A percentile compares a stretch with the other conserved stretches of the same genome.
Evolutionary conservation across 2,329 filamentous ascomycete species (phyloP).

Genomic region (Neonectria faginata): DNA sequence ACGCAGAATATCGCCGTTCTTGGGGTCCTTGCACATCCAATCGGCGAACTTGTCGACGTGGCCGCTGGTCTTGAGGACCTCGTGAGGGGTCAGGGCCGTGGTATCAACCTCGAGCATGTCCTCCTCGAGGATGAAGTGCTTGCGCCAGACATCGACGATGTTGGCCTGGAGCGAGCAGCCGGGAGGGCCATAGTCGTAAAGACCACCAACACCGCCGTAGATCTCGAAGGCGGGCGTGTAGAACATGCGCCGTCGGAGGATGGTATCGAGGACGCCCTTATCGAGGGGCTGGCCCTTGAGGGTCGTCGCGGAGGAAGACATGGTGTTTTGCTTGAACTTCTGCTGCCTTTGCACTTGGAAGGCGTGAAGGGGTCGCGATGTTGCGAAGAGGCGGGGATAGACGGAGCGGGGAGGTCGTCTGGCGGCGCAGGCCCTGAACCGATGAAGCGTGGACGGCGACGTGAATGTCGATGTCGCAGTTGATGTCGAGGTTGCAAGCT

Average conservation of each 20-base stretch:
- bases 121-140: constrained; percentile 92
- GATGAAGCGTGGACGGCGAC: constrained; percentile 36
- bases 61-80: constrained; percentile 93
- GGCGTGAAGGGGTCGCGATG: constrained; percentile 46
- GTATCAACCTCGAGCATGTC: constrained; percentile 97
- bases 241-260: constrained; percentile 90
- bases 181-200: constrained; percentile 94
- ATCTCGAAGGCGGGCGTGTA: constrained; percentile 97
- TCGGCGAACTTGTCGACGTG: constrained; percentile 99
- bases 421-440: constrained; percentile 41
- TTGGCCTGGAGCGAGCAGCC: constrained; percentile 88
- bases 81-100: constrained; percentile 91
- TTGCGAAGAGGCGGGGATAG: constrained; percentile 46
- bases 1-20: constrained; percentile 95
- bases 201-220: constrained; percentile 87
- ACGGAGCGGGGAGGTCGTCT: constrained; percentile 40
- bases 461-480: constrained; percentile 26
- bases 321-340: constrained; percentile 47
- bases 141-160: constrained; percentile 89
- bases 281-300: constrained; percentile 92
- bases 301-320: constrained; percentile 73
- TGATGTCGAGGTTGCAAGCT: constrained; percentile 29
- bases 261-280: constrained; percentile 81
- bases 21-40: constrained; percentile 99
- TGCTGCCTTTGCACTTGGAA: constrained; percentile 45